A percentile compares a stretch with the other conserved stretches of the same genome.
phyloP scores from a whole-genome alignment of 768 basidiomycete genomes.

The Symmetrospora coprosmae region DNA sequence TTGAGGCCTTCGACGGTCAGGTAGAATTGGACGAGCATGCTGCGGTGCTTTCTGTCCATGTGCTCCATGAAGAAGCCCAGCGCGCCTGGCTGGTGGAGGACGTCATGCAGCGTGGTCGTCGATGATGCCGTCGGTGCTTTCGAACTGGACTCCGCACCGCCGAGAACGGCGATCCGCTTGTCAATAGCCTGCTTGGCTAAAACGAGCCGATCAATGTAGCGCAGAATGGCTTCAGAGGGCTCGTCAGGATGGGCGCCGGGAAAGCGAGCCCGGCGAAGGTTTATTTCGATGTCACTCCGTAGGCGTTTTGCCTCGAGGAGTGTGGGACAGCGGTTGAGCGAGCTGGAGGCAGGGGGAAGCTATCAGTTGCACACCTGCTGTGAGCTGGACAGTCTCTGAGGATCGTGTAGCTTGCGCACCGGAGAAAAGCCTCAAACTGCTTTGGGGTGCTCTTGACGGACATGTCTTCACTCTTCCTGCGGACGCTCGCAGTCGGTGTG shows the following conservation, averaged over 20 bases:
- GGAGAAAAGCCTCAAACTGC: constrained; percentile 81
- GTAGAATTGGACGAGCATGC: constrained; percentile 90
- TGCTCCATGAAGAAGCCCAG: constrained; percentile 96
- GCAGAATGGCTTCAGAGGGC: background rate
- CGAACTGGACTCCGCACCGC: too few species aligned
- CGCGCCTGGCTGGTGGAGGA: constrained; percentile 75
- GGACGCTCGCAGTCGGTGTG: background rate
- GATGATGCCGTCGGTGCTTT: constrained; percentile 39
- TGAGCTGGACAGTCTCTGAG: background rate
- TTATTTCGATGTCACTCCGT: constrained; percentile 65
- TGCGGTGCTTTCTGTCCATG: constrained; percentile 77
- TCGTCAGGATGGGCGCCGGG: background rate
- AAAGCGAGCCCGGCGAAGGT: constrained; percentile 47
- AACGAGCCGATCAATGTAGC: constrained; percentile 73
- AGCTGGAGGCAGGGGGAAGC: constrained; percentile 36
- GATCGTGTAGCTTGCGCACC: background rate
- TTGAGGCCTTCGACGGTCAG: constrained; percentile 94
- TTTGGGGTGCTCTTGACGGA: constrained; percentile 65
- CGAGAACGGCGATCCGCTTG: constrained; percentile 64
- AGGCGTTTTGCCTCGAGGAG: constrained; percentile 75
- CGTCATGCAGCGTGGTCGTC: constrained; percentile 52
- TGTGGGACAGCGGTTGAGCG: constrained; percentile 66
- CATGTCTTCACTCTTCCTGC: constrained; percentile 40
- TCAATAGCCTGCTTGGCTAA: constrained; percentile 78
- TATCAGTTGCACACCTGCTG: background rate